A percentile compares a stretch with the other conserved stretches of the same genome.
Evolutionary conservation across 2,329 filamentous ascomycete genomes (phyloP).

Genomic region (Orbilia oligospora): DNA sequence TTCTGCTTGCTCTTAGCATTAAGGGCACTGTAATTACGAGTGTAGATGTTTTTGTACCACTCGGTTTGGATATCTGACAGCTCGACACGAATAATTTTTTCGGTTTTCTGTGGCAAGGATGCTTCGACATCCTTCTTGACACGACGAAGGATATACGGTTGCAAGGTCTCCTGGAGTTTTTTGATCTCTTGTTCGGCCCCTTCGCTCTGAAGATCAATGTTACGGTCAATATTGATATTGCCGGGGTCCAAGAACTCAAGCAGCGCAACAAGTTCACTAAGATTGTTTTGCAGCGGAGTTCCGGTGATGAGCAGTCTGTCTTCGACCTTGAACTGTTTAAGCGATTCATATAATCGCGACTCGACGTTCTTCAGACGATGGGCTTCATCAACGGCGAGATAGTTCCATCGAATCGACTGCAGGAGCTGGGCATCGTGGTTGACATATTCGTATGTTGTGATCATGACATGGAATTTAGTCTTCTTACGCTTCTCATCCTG

Average conservation of each 20-base stretch:
- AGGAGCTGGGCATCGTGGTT: conserved; percentile 87
- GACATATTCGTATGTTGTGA: conserved; percentile 98
- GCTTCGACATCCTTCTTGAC: conserved; percentile 98
- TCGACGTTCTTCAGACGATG: conserved; percentile 97
- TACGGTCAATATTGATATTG: conserved; percentile 88
- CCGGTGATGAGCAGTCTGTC: conserved; percentile 94
- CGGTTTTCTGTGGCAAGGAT: conserved; percentile 94
- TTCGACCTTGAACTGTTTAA: conserved; percentile 88
- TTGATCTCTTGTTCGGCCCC: conserved; percentile 89
- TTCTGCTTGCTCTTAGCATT: conserved; percentile 89
- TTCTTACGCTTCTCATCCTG: conserved; percentile 87
- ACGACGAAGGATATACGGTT: conserved; percentile 92
- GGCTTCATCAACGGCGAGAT: conserved; percentile 94
- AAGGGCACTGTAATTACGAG: conserved; percentile 92
- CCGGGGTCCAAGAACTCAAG: conserved; percentile 99
- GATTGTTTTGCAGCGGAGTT: conserved; percentile 96
- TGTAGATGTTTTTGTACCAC: conserved; percentile 99
- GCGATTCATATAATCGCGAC: conserved; percentile 88
- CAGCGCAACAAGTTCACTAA: conserved; percentile 90
- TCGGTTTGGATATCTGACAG: conserved; percentile 95
- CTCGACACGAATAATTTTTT: conserved; percentile 98
- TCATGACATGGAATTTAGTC: conserved; percentile 95
- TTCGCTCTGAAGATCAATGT: conserved; percentile 85
- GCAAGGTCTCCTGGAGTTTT: conserved; percentile 86
- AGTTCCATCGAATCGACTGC: conserved; percentile 95